phyloP scores from a whole-genome alignment of 345 rosid species.

The Microthlaspi erraticum region DNA sequence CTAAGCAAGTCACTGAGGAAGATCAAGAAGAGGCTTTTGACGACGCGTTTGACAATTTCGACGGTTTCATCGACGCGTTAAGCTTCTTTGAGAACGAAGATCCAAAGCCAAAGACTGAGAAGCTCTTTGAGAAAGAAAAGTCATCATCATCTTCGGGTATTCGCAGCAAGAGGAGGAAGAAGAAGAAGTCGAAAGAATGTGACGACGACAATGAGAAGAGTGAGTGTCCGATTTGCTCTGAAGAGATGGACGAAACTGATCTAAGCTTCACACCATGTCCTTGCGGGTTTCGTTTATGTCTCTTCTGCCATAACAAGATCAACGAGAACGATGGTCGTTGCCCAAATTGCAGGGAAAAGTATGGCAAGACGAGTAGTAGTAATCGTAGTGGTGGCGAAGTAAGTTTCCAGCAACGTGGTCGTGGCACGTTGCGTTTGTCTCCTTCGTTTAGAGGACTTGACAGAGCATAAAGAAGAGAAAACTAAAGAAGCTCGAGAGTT shows the following conservation, averaged over 20 bases:
- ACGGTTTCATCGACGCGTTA: conserved; percentile 49
- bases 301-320: conserved; percentile 54
- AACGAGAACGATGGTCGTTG: conserved; percentile 48
- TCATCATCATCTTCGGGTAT: too few relatives aligned
- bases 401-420: conserved; percentile 37
- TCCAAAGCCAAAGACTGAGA: conserved; percentile 23
- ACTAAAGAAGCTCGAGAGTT: background rate
- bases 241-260: conserved; percentile 54
- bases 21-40: conserved; percentile 44
- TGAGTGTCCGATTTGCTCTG: conserved; percentile 51
- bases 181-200: conserved; percentile 23
- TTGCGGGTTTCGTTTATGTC: conserved; percentile 54
- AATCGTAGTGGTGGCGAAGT: conserved; percentile 10
- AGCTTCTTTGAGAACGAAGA: conserved; percentile 29
- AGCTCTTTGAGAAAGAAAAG: background rate
- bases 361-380: conserved; percentile 17
- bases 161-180: too few relatives aligned
- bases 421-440: conserved; percentile 27
- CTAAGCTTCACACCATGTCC: conserved; percentile 50
- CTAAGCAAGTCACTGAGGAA: conserved; percentile 46
- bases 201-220: conserved; percentile 22
- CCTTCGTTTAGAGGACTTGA: conserved; percentile 42
- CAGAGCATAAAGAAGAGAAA: conserved; percentile 32
- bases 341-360: conserved; percentile 51
- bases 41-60: conserved; percentile 50